phyloP scores from a whole-genome alignment of 2,329 filamentous ascomycete genomes.

The Paraphoma chrysanthemicola region DNA sequence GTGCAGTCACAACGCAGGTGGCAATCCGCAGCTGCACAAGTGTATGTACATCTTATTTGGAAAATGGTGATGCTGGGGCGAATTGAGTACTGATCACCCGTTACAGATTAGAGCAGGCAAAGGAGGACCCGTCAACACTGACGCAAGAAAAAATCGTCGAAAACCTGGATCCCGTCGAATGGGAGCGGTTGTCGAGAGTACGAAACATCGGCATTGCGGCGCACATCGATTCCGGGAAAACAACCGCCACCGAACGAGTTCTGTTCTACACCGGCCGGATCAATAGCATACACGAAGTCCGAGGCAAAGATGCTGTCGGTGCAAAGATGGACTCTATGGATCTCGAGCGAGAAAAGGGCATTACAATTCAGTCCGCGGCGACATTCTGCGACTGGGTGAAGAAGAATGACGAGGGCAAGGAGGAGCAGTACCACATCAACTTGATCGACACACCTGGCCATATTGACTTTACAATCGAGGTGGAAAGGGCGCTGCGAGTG shows the following conservation, averaged over 20 bases:
- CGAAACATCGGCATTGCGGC: conserved; percentile 99
- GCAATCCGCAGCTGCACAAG: conserved; percentile 46
- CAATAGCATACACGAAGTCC: conserved; percentile 95
- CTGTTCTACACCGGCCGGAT: conserved; percentile 98
- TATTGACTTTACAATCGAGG: conserved; percentile 99
- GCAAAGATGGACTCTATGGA: conserved; percentile 99
- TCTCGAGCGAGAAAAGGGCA: conserved; percentile 95
- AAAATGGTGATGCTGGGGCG: conserved; percentile 3
- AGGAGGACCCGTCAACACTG: conserved; percentile 62
- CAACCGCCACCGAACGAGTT: conserved; percentile 93
- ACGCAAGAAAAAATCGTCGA: conserved; percentile 73
- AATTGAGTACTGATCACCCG: conserved; percentile 27
- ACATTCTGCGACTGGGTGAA: conserved; percentile 98
- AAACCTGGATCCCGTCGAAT: conserved; percentile 82
- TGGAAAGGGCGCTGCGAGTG: conserved; percentile 92
- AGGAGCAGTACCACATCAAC: conserved; percentile 96
- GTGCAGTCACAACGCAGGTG: conserved; percentile 39
- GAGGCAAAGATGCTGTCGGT: conserved; percentile 91
- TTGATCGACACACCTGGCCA: conserved; percentile 98
- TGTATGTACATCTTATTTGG: conserved; percentile 34
- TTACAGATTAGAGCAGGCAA: conserved; percentile 59
- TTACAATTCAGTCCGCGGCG: conserved; percentile 97
- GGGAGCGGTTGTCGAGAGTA: conserved; percentile 77
- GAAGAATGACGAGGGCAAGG: conserved; percentile 71
- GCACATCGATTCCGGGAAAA: conserved; percentile 98